Base-by-base conservation (phyloP, 2,329 filamentous ascomycete species). In the Aspergillus sp. region DNA sequence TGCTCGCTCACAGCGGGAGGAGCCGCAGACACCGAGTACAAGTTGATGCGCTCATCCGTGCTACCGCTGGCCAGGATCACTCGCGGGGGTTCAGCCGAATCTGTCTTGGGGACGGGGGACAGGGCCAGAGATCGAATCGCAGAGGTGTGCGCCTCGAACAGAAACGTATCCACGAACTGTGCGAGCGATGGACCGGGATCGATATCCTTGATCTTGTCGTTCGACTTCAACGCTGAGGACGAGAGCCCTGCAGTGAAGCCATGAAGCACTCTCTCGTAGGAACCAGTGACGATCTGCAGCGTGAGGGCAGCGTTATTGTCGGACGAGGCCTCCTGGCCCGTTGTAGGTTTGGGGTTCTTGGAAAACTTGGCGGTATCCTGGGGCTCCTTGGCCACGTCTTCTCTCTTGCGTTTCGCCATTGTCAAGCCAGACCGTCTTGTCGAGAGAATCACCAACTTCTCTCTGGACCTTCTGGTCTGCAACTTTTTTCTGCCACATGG, bases 21-120 rank as follows among this genome's bases (percentile, higher is more conserved):
- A 56, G 82, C 80, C 28, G 77, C 82, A 8, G 90, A 94, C 46
- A 98, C 74, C 50, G 83, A 88, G 75, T 95, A 98, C 46, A 98
- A 78, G 64, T 98, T 96, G 72, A 98, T 87, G 52, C 88, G 82
- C 70, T 96, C 89, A 68, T 98, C 93, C 27, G 88, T 94, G 66
- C 86, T 85, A 56, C 93, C 93, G 7, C 86, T 94, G 8, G 93
- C 93, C 42, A 98, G 80, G 56, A 93, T 83, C 43, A 95, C 79
- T 64, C 93, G 95, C 63, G 88, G 85, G n/a, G 83, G 53, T 75
- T 80, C 8, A 73, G 75, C 47, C 73, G 64, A 61, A 49, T 68
- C 63, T 35, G 62, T 59, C 19, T 77, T 78, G 8, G 87, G 86
- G 0, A 86, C 75, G 3, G 86, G 85, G 6, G 91, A 96, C 51